Base-by-base conservation (phyloP, 2,329 filamentous ascomycete genomes). In the Aspergillus latus region DNA sequence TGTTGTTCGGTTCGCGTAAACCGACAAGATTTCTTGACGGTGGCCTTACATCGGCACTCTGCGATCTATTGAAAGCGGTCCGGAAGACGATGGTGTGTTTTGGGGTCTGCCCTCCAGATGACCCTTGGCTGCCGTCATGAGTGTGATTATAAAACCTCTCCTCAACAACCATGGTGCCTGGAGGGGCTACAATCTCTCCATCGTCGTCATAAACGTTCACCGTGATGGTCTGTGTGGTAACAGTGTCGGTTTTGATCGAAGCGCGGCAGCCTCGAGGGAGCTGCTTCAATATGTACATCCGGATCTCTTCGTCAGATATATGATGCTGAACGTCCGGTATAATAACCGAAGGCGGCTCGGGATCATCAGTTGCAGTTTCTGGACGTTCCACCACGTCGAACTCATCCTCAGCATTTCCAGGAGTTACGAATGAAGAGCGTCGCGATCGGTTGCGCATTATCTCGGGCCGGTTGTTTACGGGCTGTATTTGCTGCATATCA, bases 131-230 rank as follows among this genome's bases (percentile, higher is more conserved):
- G n/a, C 45, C 58, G 49, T 57, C 56, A 36, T 58, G 54, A 32
- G 83, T 64, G 79, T 84, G 58, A 77, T 82, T 60, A 78, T 82
- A 60, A 45, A 77, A 73, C 30, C 70, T 70, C 63, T 79, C 76
- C 51, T 76, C 75, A 40, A 79, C 64, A 67, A 79, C 72, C 54
- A 73, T 74, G 1, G 75, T 78, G 4, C 77, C 77, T 13, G 76
- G 77, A 11, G 77, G 77, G 29, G 77, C 68, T 40, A 69, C 66
- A 44, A 79, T 76, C 45, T 78, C 72, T 21, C 74, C 68, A 48
- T 64, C 72, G 13, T 74, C 21, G 21, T 21, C 75, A 54, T 71
- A 78, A 15, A 79, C 71, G 57, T 79, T 76, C 7, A 79, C 76
- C 2, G 75, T 77, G 49, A 79, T 77, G 1, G 76, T 79, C 53